Evolutionary conservation across 768 basidiomycete genomes (phyloP).

Genomic region (Chalciporus pseudorubinellus): DNA sequence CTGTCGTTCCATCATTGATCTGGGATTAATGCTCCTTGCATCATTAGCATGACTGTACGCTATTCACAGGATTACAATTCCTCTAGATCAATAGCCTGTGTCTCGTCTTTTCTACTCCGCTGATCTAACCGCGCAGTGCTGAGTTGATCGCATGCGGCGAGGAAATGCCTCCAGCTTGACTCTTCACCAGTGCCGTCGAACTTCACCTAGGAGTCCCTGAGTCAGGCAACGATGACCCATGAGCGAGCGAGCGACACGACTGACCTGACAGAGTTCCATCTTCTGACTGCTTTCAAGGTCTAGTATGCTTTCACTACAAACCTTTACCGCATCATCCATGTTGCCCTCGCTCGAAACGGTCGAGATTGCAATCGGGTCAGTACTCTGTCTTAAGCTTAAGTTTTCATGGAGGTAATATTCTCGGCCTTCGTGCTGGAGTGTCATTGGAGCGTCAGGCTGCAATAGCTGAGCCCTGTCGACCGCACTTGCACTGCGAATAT

Average conservation of each 20-base stretch:
- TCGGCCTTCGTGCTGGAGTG: constrained; percentile 34
- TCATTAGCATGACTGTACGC: constrained; percentile 1
- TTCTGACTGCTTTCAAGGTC: constrained; percentile 57
- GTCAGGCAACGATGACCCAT: background rate
- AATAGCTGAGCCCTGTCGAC: constrained; percentile 19
- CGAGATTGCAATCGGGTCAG: constrained; percentile 21
- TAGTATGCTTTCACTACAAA: constrained; percentile 45
- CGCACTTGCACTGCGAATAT: constrained; percentile 31
- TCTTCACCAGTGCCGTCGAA: constrained; percentile 40
- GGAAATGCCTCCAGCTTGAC: constrained; percentile 45
- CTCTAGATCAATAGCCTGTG: constrained; percentile 1
- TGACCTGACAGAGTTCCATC: constrained; percentile 54
- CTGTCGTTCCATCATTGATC: background rate
- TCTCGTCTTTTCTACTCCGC: constrained; percentile 21
- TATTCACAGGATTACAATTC: constrained; percentile 4
- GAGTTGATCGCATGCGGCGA: constrained; percentile 43
- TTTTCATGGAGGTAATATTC: constrained; percentile 48
- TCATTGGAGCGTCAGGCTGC: constrained; percentile 50
- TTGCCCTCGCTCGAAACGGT: constrained; percentile 2
- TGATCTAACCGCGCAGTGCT: constrained; percentile 30
- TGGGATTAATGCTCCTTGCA: background rate
- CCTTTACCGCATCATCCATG: constrained; percentile 6
- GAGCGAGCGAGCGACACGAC: constrained; percentile 6
- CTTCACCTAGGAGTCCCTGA: constrained; percentile 38
- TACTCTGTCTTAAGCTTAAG: constrained; percentile 47